Evolutionary conservation across 805 yeast species (phyloP).

Genomic region (Candida xiaguanensis): DNA sequence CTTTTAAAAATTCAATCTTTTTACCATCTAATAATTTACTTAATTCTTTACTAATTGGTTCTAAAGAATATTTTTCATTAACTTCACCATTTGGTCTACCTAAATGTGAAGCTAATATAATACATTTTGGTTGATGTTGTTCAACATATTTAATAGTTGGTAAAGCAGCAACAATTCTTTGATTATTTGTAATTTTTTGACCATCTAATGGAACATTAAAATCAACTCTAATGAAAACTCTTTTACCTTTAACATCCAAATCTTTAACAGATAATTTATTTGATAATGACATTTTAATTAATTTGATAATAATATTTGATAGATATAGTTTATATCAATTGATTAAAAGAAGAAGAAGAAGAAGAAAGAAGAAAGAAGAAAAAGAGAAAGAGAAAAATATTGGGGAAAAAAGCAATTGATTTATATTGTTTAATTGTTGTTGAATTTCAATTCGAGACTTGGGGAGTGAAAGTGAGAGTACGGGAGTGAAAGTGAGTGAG

Average conservation of each 20-base stretch:
- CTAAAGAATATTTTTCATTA: slow-evolving; percentile 80
- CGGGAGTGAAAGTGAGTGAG: too few species aligned
- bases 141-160: slow-evolving; percentile 96
- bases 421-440: neutral
- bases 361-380: neutral
- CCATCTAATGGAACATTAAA: slow-evolving; percentile 96
- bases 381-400: neutral
- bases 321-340: slow-evolving; percentile 3
- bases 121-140: slow-evolving; percentile 86
- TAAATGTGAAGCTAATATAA: slow-evolving; percentile 92
- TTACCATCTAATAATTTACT: slow-evolving; percentile 63
- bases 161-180: slow-evolving; percentile 98
- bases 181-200: slow-evolving; percentile 96
- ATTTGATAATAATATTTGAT: neutral
- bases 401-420: neutral
- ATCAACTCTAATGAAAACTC: slow-evolving; percentile 98
- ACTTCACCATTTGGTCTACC: slow-evolving; percentile 99
- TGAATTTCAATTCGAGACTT: too few species aligned
- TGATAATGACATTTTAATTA: slow-evolving; percentile 74
- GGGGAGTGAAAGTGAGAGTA: too few species aligned
- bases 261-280: slow-evolving; percentile 92
- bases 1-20: slow-evolving; percentile 73
- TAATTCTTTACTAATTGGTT: slow-evolving; percentile 91
- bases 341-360: neutral
- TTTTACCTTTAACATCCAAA: slow-evolving; percentile 79